Percentiles rank a stretch among this genome's conserved stretches.
phyloP scores from a whole-genome alignment of 768 basidiomycete species.

The Boletus rubescentipes region DNA sequence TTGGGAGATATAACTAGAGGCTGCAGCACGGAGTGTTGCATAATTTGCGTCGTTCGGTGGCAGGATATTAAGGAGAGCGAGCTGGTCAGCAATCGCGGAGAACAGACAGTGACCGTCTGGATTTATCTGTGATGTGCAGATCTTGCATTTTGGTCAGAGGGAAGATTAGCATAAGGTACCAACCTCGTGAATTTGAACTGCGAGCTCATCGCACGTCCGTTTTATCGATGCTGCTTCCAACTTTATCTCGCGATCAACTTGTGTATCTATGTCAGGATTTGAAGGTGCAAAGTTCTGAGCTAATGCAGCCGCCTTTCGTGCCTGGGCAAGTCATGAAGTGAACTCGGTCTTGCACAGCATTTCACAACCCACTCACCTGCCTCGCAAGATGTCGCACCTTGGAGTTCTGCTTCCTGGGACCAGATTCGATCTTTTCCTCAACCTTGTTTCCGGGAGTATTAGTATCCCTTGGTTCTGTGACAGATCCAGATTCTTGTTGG shows the following conservation, averaged over 20 bases:
- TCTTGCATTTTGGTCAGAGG: constrained; percentile 1
- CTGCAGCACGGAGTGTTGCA: constrained; percentile 57
- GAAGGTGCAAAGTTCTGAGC: constrained; percentile 50
- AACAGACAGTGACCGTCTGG: constrained; percentile 98
- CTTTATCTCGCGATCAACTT: constrained; percentile 60
- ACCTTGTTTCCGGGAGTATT: constrained; percentile 32
- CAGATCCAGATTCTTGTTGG: constrained; percentile 52
- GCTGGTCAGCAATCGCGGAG: constrained; percentile 91
- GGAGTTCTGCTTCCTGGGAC: constrained; percentile 49
- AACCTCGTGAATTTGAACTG: constrained; percentile 67
- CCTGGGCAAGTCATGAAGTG: constrained; percentile 40
- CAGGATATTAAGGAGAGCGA: constrained; percentile 68
- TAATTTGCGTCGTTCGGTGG: constrained; percentile 60
- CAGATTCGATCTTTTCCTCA: constrained; percentile 15
- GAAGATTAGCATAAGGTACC: constrained; percentile 11
- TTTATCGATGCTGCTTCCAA: constrained; percentile 67
- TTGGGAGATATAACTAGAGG: constrained; percentile 75
- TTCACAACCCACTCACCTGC: constrained; percentile 48
- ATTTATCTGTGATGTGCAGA: constrained; percentile 59
- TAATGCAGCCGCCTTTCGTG: constrained; percentile 66
- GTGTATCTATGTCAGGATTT: constrained; percentile 59
- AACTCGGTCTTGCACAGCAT: background rate
- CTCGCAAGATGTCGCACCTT: constrained; percentile 69
- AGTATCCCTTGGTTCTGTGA: constrained; percentile 41
- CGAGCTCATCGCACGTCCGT: constrained; percentile 62